These are phyloP conservation scores for Pterocarpus macrocarpus DNA, from an alignment of 306 rosid species.

Conservation along the genomic window DNA sequence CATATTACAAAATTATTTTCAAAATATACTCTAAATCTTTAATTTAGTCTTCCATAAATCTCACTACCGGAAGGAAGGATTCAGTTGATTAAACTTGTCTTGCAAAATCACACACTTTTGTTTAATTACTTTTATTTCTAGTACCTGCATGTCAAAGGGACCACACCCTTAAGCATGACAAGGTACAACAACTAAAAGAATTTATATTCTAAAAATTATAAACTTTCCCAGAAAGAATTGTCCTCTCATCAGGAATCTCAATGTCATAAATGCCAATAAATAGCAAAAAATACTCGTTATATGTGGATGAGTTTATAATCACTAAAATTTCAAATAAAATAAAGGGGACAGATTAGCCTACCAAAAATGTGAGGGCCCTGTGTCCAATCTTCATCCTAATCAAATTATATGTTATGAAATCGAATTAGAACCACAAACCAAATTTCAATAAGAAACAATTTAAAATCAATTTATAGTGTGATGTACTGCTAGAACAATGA, in stretches of 20 bases:
- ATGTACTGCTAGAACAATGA: slow-evolving; percentile 20
- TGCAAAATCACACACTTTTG: neutral
- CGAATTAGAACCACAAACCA: slow-evolving; percentile 44
- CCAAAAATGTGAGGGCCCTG: slow-evolving; percentile 56
- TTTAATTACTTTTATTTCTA: no score
- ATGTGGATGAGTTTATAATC: slow-evolving; percentile 8
- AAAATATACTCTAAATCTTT: neutral
- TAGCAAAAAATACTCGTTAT: slow-evolving; percentile 6
- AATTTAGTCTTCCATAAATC: slow-evolving; percentile 5
- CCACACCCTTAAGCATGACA: neutral
- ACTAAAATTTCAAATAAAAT: slow-evolving; percentile 34
- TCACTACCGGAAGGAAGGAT: slow-evolving; percentile 20
- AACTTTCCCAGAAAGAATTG: slow-evolving; percentile 23
- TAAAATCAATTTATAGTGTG: slow-evolving; percentile 1
- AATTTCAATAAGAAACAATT: slow-evolving; percentile 30
- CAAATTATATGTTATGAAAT: slow-evolving; percentile 45
- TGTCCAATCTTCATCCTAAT: slow-evolving; percentile 67
- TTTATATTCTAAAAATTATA: slow-evolving; percentile 8
- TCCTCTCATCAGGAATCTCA: neutral
- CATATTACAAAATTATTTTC: slow-evolving; percentile 21
- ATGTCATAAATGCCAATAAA: slow-evolving; percentile 9
- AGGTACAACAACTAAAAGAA: neutral
- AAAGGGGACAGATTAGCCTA: slow-evolving; percentile 52
- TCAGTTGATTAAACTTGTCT: slow-evolving; percentile 11
- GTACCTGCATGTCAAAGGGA: no score